A percentile compares a stretch with the other conserved stretches of the same genome.
Conservation (phyloP, 768 basidiomycete species). For the Phylloporus rhodoxanthus region DNA sequence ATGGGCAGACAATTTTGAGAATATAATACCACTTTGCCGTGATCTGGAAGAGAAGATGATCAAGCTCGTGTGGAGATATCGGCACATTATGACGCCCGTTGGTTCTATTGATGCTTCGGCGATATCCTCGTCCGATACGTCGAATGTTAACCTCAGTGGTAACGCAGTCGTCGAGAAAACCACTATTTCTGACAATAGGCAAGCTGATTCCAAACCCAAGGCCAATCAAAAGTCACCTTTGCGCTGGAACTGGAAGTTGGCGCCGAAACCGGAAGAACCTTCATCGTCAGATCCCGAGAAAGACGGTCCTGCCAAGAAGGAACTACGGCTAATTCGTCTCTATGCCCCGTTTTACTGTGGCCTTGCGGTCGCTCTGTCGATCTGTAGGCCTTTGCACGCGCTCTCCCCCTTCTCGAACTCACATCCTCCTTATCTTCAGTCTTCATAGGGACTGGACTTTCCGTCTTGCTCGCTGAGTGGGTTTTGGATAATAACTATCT, state of each 20-base stretch:
- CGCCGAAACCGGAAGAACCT: conserved; percentile 18
- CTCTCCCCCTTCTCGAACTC: conserved; percentile 6
- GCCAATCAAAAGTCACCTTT: conserved; percentile 8
- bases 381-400: conserved; percentile 44
- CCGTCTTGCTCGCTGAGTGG: conserved; percentile 59
- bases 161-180: conserved; percentile 25
- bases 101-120: conserved; percentile 32
- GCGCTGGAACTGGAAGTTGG: conserved; percentile 45
- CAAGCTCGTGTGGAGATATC: conserved; percentile 67
- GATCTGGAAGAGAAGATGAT: conserved; percentile 78
- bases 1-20: conserved; percentile 81
- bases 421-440: conserved; percentile 35
- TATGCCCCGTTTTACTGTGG: conserved; percentile 73
- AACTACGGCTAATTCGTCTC: conserved; percentile 47
- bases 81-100: conserved; percentile 26
- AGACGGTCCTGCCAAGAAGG: conserved; percentile 29
- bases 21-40: conserved; percentile 61
- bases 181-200: conserved; percentile 20
- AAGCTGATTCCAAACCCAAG: not conserved
- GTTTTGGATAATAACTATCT: conserved; percentile 53
- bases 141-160: conserved; percentile 49
- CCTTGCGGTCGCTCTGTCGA: conserved; percentile 52
- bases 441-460: conserved; percentile 61
- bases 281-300: conserved; percentile 43
- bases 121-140: conserved; percentile 43